Evolutionary conservation across 1,284 basidiomycete genomes (phyloP).

Genomic region (Malassezia caprae): DNA sequence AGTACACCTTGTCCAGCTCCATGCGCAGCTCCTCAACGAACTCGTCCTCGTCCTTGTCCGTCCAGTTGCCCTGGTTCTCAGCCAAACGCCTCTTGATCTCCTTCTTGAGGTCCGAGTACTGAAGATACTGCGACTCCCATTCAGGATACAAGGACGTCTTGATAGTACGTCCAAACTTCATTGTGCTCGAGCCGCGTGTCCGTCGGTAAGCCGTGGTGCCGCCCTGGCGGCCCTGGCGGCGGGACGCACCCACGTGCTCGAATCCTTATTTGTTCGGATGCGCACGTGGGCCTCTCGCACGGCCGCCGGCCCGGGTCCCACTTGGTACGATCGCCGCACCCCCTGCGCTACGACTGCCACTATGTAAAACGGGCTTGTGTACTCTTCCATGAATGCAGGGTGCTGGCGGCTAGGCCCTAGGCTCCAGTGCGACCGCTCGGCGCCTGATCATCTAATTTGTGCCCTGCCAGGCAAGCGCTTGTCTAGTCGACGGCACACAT

Average conservation of each 20-base stretch:
- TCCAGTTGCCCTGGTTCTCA: constrained; percentile 43
- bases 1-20: constrained; percentile 90
- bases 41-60: constrained; percentile 46
- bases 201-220: neutral
- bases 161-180: constrained; percentile 49
- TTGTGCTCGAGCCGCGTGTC: constrained; percentile 9
- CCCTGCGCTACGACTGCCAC: neutral
- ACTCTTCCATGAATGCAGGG: too few species aligned
- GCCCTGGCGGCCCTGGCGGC: neutral
- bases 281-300: neutral
- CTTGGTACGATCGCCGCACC: neutral
- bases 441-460: too few species aligned
- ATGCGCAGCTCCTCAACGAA: constrained; percentile 56
- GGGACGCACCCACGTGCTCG: neutral
- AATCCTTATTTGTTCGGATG: neutral
- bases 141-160: constrained; percentile 47
- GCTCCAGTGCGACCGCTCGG: too few species aligned
- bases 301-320: neutral
- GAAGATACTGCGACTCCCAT: constrained; percentile 46
- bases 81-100: constrained; percentile 45
- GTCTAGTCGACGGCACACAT: too few species aligned
- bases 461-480: too few species aligned
- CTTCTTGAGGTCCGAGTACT: constrained; percentile 48
- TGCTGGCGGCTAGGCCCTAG: too few species aligned
- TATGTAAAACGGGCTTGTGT: too few species aligned